phyloP scores from a whole-genome alignment of 2,329 filamentous ascomycete genomes.

The Amphichorda felina region DNA sequence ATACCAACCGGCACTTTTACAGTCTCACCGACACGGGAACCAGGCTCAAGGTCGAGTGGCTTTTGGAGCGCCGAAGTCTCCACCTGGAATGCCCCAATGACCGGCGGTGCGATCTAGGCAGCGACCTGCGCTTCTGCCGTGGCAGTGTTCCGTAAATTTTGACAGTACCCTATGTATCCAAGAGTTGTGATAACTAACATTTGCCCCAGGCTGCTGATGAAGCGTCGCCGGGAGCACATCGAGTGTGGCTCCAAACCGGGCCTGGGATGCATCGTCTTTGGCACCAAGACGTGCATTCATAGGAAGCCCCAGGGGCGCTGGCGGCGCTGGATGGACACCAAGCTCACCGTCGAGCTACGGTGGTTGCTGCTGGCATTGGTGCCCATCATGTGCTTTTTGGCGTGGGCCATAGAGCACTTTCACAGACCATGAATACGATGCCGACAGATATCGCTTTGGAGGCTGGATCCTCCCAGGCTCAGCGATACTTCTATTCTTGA shows the following conservation, averaged over 20 bases:
- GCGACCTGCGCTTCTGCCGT: conserved; percentile 47
- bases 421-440: not conserved
- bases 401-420: conserved; percentile 16
- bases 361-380: conserved; percentile 32
- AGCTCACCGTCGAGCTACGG: conserved; percentile 34
- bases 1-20: conserved; percentile 53
- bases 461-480: too few species aligned
- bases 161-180: not conserved
- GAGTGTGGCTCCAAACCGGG: conserved; percentile 48
- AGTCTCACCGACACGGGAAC: conserved; percentile 53
- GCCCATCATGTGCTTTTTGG: conserved; percentile 25
- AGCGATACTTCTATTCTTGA: too few species aligned
- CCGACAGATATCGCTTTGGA: too few species aligned
- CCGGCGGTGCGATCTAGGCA: conserved; percentile 42
- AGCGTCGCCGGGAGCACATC: conserved; percentile 43
- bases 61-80: conserved; percentile 49
- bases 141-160: conserved; percentile 43
- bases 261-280: conserved; percentile 42
- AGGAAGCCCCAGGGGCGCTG: conserved; percentile 29
- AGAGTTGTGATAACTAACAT: not conserved
- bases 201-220: conserved; percentile 38
- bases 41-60: conserved; percentile 55
- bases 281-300: conserved; percentile 34
- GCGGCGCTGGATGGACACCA: conserved; percentile 30
- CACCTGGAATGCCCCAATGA: conserved; percentile 56